These are phyloP conservation scores for Diophrys appendiculata DNA, from an alignment of 73 alveolate genomes.

Conservation along the genomic window DNA sequence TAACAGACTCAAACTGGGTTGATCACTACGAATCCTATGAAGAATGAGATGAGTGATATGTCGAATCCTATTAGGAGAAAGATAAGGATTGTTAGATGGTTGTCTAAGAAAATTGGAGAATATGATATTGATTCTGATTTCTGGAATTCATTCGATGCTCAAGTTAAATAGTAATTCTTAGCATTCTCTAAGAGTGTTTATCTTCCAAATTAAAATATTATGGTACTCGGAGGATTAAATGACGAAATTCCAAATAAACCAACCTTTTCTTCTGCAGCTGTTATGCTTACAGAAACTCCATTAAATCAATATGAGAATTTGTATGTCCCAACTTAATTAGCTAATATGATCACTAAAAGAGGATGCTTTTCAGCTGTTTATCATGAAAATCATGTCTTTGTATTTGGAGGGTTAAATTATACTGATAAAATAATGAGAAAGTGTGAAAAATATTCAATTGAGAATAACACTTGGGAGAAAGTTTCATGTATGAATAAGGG, in stretches of 20 bases:
- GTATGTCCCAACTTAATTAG: constrained; percentile 26
- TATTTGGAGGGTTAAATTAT: constrained; percentile 60
- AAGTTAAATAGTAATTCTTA: constrained; percentile 43
- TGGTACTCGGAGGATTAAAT: constrained; percentile 63
- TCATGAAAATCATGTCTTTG: constrained; percentile 50
- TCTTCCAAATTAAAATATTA: constrained; percentile 57
- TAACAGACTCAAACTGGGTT: too few species aligned
- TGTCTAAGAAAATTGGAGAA: constrained; percentile 60
- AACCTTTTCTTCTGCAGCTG: constrained; percentile 28
- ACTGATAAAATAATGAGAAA: constrained; percentile 51
- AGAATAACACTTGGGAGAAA: constrained; percentile 38
- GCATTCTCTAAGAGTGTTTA: constrained; percentile 62
- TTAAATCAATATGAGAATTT: constrained; percentile 51
- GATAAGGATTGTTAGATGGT: constrained; percentile 49
- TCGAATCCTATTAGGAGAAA: constrained; percentile 14
- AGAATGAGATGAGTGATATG: background rate
- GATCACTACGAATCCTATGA: background rate
- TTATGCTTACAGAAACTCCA: constrained; percentile 50
- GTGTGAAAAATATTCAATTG: constrained; percentile 55
- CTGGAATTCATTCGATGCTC: constrained; percentile 57
- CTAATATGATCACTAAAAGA: constrained; percentile 53
- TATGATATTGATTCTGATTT: constrained; percentile 63
- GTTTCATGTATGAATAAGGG: constrained; percentile 48
- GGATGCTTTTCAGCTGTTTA: constrained; percentile 64
- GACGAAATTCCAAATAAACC: constrained; percentile 64